A percentile compares a stretch with the other conserved stretches of the same genome.
These are phyloP conservation scores for Scutellaria barbata DNA, from an alignment of 257 asterid genomes.

Conservation along the genomic window DNA sequence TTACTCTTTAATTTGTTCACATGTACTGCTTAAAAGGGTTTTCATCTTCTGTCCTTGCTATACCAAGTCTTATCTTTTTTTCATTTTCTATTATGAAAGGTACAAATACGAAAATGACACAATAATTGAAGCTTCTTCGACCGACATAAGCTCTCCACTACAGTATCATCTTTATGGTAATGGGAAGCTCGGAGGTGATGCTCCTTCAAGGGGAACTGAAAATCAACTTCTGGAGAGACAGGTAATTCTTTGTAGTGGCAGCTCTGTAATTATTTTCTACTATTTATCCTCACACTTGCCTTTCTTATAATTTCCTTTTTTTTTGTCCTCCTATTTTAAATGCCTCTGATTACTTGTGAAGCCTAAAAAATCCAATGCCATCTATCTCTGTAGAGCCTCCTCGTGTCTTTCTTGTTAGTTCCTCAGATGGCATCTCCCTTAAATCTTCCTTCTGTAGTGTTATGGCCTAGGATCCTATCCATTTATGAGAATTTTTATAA, in stretches of 20 bases:
- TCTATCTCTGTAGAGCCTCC: constrained; percentile 1
- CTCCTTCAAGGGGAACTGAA: constrained; percentile 79
- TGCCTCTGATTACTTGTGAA: constrained; percentile 16
- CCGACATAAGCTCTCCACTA: constrained; percentile 86
- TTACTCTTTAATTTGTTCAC: constrained; percentile 13
- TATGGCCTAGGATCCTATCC: constrained; percentile 18
- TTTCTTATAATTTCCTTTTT: constrained; percentile 6
- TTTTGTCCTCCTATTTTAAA: constrained; percentile 9
- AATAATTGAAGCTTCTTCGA: constrained; percentile 84
- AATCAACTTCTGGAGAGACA: constrained; percentile 99
- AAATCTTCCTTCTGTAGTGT: constrained; percentile 4
- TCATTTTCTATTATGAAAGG: constrained; percentile 50
- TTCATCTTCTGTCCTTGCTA: constrained; percentile 20
- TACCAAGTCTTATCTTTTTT: constrained; percentile 22
- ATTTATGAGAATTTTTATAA: constrained; percentile 7
- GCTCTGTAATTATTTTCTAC: constrained; percentile 2
- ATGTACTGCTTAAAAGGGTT: background rate
- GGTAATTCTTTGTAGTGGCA: constrained; percentile 47
- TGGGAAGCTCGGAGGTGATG: constrained; percentile 82
- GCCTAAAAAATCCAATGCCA: constrained; percentile 13
- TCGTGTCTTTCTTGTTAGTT: constrained; percentile 24
- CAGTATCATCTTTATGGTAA: constrained; percentile 92
- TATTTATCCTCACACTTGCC: constrained; percentile 19
- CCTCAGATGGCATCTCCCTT: constrained; percentile 24
- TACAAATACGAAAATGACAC: constrained; percentile 91